A percentile compares a stretch with the other conserved stretches of the same genome.
phyloP scores from a whole-genome alignment of 768 basidiomycete species.

The Infundibulicybe gibba region DNA sequence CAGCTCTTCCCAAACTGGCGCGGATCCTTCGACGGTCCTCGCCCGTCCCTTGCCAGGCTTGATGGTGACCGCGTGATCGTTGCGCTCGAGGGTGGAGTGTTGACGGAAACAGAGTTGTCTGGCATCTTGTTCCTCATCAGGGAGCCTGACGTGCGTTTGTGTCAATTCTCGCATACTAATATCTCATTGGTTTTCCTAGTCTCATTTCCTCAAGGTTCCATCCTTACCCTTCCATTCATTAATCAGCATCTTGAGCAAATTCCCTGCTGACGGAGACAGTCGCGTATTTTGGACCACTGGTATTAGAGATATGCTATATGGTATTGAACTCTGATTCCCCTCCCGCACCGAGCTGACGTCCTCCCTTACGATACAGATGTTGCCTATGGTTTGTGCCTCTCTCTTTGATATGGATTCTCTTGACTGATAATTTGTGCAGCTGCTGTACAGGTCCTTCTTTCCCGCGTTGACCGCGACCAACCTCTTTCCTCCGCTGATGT shows the following conservation, averaged over 20 bases:
- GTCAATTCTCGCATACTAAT: not conserved
- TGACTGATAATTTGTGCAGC: slow-evolving; percentile 18
- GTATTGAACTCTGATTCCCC: slow-evolving; percentile 30
- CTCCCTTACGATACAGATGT: slow-evolving; percentile 24
- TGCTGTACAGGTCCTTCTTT: slow-evolving; percentile 56
- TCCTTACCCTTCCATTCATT: slow-evolving; percentile 80
- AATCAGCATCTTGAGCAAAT: slow-evolving; percentile 70
- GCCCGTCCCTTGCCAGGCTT: slow-evolving; percentile 65
- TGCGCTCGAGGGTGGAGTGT: slow-evolving; percentile 61
- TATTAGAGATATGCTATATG: slow-evolving; percentile 64
- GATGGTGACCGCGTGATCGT: slow-evolving; percentile 52
- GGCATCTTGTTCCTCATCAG: slow-evolving; percentile 67
- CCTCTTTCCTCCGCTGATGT: slow-evolving; percentile 28
- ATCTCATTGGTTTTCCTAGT: slow-evolving; percentile 37
- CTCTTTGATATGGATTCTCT: slow-evolving; percentile 1
- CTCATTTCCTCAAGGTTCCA: slow-evolving; percentile 85
- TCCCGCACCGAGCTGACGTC: slow-evolving; percentile 1
- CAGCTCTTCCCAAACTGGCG: slow-evolving; percentile 82
- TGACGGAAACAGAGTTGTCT: slow-evolving; percentile 65
- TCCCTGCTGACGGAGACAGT: slow-evolving; percentile 74
- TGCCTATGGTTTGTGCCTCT: slow-evolving; percentile 25
- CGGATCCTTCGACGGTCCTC: slow-evolving; percentile 66
- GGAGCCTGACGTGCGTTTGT: slow-evolving; percentile 65
- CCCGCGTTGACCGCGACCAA: slow-evolving; percentile 38
- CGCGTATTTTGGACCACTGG: slow-evolving; percentile 68